Conservation (phyloP, 768 basidiomycete genomes). For the Kwoniella europaea region DNA sequence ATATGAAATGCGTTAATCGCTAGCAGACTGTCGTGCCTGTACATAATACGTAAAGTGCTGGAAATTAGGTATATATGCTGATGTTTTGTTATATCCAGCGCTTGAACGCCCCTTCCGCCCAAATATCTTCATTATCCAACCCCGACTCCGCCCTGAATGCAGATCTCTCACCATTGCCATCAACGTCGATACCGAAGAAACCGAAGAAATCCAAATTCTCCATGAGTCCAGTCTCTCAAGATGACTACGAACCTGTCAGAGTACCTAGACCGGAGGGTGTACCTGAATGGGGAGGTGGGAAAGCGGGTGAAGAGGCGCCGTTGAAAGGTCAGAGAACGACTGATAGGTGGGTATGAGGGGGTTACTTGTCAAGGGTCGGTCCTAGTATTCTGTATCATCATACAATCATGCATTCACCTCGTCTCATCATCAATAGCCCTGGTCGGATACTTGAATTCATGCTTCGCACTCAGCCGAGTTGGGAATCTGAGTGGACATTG, state of each 20-base stretch:
- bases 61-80: no score
- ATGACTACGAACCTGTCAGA: constrained; percentile 83
- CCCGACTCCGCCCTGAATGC: constrained; percentile 7
- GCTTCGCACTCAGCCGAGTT: no score
- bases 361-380: no score
- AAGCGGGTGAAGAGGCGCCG: constrained; percentile 42
- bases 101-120: constrained; percentile 24
- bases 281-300: constrained; percentile 81
- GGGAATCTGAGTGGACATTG: background rate
- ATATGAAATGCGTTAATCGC: background rate
- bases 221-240: constrained; percentile 58
- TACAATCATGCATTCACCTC: no score
- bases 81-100: constrained; percentile 16
- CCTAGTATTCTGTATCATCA: no score
- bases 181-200: constrained; percentile 60
- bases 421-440: no score
- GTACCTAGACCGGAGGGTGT: constrained; percentile 81
- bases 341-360: constrained; percentile 43
- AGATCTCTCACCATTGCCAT: constrained; percentile 8
- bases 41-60: no score
- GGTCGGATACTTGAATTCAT: no score
- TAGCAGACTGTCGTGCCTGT: no score
- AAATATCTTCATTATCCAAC: constrained; percentile 7
- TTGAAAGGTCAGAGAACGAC: constrained; percentile 44
- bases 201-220: constrained; percentile 36